A percentile compares a stretch with the other conserved stretches of the same genome.
phyloP scores from a whole-genome alignment of 495 filamentous ascomycete genomes.

The Aspergillus avenaceus region DNA sequence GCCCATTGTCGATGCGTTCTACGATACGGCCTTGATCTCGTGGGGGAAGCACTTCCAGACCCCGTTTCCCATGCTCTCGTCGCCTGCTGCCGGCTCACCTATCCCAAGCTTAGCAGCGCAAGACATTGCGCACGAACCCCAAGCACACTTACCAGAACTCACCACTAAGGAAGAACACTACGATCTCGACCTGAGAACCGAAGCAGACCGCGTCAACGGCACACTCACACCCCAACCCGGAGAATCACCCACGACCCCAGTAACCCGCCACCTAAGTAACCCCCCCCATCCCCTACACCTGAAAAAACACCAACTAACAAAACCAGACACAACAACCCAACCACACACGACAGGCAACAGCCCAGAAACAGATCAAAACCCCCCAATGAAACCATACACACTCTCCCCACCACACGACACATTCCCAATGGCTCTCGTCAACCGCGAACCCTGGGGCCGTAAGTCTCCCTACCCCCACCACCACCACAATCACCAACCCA shows the following conservation, averaged over 20 bases:
- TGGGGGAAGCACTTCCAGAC: slow-evolving; percentile 65
- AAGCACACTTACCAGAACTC: slow-evolving; percentile 45
- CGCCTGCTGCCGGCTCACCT: slow-evolving; percentile 41
- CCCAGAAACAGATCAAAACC: slow-evolving; percentile 44
- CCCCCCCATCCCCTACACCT: background rate
- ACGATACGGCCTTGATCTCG: slow-evolving; percentile 66
- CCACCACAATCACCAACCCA: background rate
- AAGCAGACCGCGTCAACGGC: slow-evolving; percentile 57
- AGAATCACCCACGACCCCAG: slow-evolving; percentile 52
- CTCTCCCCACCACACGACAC: slow-evolving; percentile 47
- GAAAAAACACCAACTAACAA: slow-evolving; percentile 3
- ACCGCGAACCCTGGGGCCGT: slow-evolving; percentile 60
- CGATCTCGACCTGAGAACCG: slow-evolving; percentile 53
- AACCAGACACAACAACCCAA: slow-evolving; percentile 53
- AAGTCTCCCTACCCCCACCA: no score
- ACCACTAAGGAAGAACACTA: slow-evolving; percentile 57
- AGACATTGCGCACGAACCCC: slow-evolving; percentile 10
- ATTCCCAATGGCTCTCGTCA: slow-evolving; percentile 69
- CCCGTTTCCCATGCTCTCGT: slow-evolving; percentile 51
- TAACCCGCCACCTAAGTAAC: slow-evolving; percentile 59
- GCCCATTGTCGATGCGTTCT: slow-evolving; percentile 69
- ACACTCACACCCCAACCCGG: slow-evolving; percentile 39
- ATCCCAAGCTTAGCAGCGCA: slow-evolving; percentile 18
- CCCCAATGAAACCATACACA: slow-evolving; percentile 62
- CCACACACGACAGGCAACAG: slow-evolving; percentile 46